These are phyloP conservation scores for Uronychia binucleata DNA, from an alignment of 73 alveolate species.

Conservation along the genomic window DNA sequence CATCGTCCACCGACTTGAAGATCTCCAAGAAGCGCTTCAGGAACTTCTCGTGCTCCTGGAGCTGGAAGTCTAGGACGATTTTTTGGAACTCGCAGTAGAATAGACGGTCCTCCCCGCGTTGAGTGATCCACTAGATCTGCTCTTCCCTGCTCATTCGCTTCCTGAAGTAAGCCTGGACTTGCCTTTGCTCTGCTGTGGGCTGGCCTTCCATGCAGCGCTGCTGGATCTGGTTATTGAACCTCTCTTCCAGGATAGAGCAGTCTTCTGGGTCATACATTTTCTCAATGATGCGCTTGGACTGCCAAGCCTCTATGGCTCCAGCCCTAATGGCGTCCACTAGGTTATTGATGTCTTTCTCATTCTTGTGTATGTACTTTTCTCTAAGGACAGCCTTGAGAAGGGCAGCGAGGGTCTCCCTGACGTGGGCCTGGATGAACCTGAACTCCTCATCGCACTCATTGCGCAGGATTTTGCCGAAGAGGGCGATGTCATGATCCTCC, in stretches of 20 bases:
- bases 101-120: slow-evolving; percentile 40
- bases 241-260: slow-evolving; percentile 57
- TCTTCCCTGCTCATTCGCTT: slow-evolving; percentile 63
- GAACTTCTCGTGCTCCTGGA: slow-evolving; percentile 94
- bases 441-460: slow-evolving; percentile 98
- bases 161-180: no score
- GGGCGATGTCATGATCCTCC: slow-evolving; percentile 93
- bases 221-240: slow-evolving; percentile 38
- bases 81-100: slow-evolving; percentile 33
- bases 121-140: slow-evolving; percentile 39
- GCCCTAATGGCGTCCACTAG: slow-evolving; percentile 41
- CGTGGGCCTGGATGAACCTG: slow-evolving; percentile 63
- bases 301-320: slow-evolving; percentile 55
- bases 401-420: slow-evolving; percentile 64
- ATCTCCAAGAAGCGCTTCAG: slow-evolving; percentile 73
- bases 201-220: slow-evolving; percentile 1
- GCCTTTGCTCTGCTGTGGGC: slow-evolving; percentile 4
- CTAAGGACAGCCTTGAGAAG: slow-evolving; percentile 61
- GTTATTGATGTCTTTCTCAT: slow-evolving; percentile 61
- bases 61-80: slow-evolving; percentile 91
- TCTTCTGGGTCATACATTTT: slow-evolving; percentile 72
- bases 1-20: slow-evolving; percentile 83
- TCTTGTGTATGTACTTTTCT: slow-evolving; percentile 71
- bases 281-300: slow-evolving; percentile 70
- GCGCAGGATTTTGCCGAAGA: slow-evolving; percentile 94